phyloP scores from a whole-genome alignment of 2,329 filamentous ascomycete species.

The Dryadomyces sulphureus region DNA sequence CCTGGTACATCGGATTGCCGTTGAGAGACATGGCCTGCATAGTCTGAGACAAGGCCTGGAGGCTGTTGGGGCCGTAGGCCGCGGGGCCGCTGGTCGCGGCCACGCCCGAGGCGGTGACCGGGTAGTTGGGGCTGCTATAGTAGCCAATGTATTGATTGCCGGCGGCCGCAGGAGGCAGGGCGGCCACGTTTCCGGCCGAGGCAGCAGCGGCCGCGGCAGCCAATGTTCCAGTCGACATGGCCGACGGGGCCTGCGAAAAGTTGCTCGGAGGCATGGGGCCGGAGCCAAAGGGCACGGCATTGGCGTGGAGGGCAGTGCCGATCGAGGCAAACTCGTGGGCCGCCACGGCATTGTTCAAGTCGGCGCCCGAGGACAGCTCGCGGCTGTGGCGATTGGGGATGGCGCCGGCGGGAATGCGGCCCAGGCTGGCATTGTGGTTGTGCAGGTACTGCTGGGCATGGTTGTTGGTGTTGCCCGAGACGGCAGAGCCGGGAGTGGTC shows the following conservation, averaged over 20 bases:
- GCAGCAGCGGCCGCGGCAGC: constrained; percentile 14
- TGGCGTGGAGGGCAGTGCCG: constrained; percentile 64
- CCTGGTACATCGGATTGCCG: constrained; percentile 35
- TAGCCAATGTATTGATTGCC: constrained; percentile 15
- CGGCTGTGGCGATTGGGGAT: constrained; percentile 56
- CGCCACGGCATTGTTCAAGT: constrained; percentile 18
- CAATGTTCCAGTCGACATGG: constrained; percentile 9
- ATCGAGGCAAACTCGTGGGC: constrained; percentile 42
- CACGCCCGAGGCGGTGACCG: not conserved
- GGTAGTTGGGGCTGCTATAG: constrained; percentile 14
- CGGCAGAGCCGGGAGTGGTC: constrained; percentile 38
- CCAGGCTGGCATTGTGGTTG: constrained; percentile 70
- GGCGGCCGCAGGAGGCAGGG: constrained; percentile 8
- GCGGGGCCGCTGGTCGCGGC: constrained; percentile 12
- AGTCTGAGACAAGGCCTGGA: constrained; percentile 50
- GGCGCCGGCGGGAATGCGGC: constrained; percentile 57
- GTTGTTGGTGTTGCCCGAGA: constrained; percentile 35
- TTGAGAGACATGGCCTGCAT: constrained; percentile 52
- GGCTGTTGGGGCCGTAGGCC: constrained; percentile 23
- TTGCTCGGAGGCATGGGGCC: constrained; percentile 24
- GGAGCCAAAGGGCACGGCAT: constrained; percentile 65
- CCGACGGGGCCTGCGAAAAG: constrained; percentile 11
- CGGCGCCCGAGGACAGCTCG: constrained; percentile 45
- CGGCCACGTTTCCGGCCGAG: constrained; percentile 8
- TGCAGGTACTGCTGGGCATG: constrained; percentile 52